phyloP scores from a whole-genome alignment of 306 rosid genomes.

The Pueraria montana region DNA sequence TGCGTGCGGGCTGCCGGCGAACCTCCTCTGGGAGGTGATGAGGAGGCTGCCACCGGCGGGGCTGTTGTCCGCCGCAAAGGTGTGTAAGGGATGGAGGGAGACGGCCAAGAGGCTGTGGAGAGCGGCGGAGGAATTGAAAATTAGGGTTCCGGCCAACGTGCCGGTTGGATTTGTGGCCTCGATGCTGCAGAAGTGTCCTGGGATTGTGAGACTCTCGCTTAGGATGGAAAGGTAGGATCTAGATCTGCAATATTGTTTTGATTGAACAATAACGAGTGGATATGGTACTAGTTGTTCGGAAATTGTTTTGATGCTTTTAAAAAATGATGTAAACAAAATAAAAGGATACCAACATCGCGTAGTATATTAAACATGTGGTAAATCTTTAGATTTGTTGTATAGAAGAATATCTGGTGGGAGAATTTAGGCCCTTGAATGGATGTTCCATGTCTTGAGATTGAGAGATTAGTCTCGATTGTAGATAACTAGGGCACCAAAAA shows the following conservation, averaged over 20 bases:
- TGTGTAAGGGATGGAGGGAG: conserved; percentile 87
- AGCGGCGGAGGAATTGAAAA: conserved; percentile 82
- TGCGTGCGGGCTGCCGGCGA: conserved; percentile 69
- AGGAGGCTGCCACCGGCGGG: conserved; percentile 85
- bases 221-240: conserved; percentile 81
- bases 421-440: not conserved
- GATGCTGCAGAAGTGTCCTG: conserved; percentile 83
- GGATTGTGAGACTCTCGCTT: conserved; percentile 83
- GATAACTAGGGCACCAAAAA: not conserved
- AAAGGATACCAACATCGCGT: not conserved
- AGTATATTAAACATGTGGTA: too few relatives aligned
- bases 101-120: conserved; percentile 78
- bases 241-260: conserved; percentile 50
- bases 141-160: conserved; percentile 79
- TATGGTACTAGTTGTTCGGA: not conserved
- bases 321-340: not conserved
- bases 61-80: conserved; percentile 80
- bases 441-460: too few relatives aligned
- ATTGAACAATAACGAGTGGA: not conserved
- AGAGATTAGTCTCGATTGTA: too few relatives aligned
- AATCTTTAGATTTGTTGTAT: too few relatives aligned
- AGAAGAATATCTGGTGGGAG: not conserved
- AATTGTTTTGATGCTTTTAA: not conserved
- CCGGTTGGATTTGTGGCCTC: conserved; percentile 83
- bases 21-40: conserved; percentile 78